Evolutionary conservation across 75 land plant species (phyloP).

Genomic region (Cunninghamia lanceolata): DNA sequence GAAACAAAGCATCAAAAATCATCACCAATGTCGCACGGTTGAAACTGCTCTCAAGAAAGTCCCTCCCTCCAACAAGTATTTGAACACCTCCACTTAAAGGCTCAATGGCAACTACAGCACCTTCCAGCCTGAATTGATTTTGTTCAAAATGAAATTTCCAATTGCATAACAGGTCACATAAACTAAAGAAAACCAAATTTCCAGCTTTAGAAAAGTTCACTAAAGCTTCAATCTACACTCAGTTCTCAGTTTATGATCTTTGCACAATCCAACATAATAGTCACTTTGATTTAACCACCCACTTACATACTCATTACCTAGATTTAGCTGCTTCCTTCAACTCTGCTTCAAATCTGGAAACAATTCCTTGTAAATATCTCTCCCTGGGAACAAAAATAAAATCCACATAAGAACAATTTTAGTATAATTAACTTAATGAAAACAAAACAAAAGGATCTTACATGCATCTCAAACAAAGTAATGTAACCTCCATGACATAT

Average conservation of each 20-base stretch:
- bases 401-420: not conserved
- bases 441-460: not conserved
- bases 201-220: not conserved
- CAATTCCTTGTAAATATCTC: conserved; percentile 21
- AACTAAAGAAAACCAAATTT: not conserved
- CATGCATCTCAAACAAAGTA: not conserved
- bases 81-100: conserved; percentile 42
- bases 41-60: conserved; percentile 38
- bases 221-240: not conserved
- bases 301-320: conserved; percentile 14
- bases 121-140: conserved; percentile 29
- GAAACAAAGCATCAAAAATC: not conserved
- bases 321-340: conserved; percentile 32
- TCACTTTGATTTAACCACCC: not conserved
- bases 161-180: conserved; percentile 8
- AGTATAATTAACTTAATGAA: not conserved
- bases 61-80: conserved; percentile 52
- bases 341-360: conserved; percentile 30
- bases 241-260: not conserved
- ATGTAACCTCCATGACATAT: not conserved
- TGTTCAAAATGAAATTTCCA: not conserved
- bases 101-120: conserved; percentile 37
- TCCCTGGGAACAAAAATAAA: conserved; percentile 24
- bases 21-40: conserved; percentile 43
- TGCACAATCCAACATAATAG: not conserved